A percentile compares a stretch with the other conserved stretches of the same genome.
phyloP scores from a whole-genome alignment of 2,329 filamentous ascomycete genomes.

The Pseudogymnoascus sp. region DNA sequence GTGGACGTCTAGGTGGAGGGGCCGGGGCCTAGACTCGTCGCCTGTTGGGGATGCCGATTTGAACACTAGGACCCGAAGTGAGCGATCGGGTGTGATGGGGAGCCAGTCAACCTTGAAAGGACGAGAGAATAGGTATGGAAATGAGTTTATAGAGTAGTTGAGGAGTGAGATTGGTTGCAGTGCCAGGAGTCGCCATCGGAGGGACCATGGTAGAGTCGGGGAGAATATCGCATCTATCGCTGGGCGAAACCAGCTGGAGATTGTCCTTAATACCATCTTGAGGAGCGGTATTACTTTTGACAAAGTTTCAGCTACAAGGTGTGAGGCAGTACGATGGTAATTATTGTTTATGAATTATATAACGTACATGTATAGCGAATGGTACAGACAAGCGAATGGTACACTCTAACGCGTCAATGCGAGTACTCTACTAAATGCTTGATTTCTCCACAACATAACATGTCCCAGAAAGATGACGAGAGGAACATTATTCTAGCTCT shows the following conservation, averaged over 20 bases:
- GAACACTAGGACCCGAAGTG: constrained; percentile 31
- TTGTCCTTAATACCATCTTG: not conserved
- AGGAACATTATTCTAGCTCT: too few species aligned
- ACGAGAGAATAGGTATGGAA: constrained; percentile 30
- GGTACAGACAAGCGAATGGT: too few species aligned
- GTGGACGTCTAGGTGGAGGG: constrained; percentile 38
- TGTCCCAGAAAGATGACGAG: too few species aligned
- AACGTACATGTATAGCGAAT: too few species aligned
- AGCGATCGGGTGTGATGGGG: constrained; percentile 21
- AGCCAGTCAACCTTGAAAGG: constrained; percentile 30
- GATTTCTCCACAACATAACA: too few species aligned
- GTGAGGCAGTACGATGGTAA: too few species aligned
- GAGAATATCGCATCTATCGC: constrained; percentile 30
- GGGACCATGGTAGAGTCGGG: constrained; percentile 29
- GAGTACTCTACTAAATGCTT: too few species aligned
- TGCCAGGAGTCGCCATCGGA: constrained; percentile 36
- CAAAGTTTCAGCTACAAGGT: not conserved
- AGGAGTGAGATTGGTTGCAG: constrained; percentile 35
- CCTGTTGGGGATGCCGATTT: constrained; percentile 17
- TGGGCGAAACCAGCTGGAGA: constrained; percentile 17
- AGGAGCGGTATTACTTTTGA: not conserved
- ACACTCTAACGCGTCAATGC: too few species aligned
- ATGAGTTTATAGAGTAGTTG: constrained; percentile 30
- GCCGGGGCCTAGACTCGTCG: constrained; percentile 24
- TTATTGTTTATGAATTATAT: not conserved